phyloP scores from a whole-genome alignment of 805 yeast species.

The Candida methanosorbosa region DNA sequence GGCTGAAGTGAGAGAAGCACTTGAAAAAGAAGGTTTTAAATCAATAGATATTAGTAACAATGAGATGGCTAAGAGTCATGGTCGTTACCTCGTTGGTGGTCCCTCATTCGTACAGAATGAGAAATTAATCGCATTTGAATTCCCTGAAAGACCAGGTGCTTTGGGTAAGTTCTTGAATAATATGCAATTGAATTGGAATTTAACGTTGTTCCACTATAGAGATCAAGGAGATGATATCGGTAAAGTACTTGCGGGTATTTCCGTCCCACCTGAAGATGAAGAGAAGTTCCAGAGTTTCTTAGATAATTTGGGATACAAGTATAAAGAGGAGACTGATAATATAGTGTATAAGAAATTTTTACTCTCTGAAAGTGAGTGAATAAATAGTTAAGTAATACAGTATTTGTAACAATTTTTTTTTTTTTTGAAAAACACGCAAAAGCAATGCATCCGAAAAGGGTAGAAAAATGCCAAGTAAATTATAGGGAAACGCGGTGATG shows the following conservation, averaged over 20 bases:
- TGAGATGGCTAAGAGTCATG: slow-evolving; percentile 93
- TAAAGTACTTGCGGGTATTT: slow-evolving; percentile 83
- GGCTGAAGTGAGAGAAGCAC: slow-evolving; percentile 46
- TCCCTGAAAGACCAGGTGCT: slow-evolving; percentile 98
- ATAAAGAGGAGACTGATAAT: slow-evolving; percentile 76
- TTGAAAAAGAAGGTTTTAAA: slow-evolving; percentile 56
- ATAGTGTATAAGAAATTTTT: slow-evolving; percentile 74
- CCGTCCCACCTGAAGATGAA: slow-evolving; percentile 66
- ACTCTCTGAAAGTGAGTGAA: neutral
- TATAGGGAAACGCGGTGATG: no score
- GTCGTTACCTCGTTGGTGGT: slow-evolving; percentile 95
- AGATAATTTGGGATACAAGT: slow-evolving; percentile 64
- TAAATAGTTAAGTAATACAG: no score
- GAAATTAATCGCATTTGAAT: slow-evolving; percentile 75
- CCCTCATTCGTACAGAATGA: slow-evolving; percentile 67
- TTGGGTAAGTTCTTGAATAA: slow-evolving; percentile 68
- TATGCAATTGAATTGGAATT: slow-evolving; percentile 77
- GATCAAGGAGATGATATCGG: slow-evolving; percentile 96
- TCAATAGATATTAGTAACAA: slow-evolving; percentile 85
- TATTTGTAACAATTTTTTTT: no score
- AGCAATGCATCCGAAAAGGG: no score
- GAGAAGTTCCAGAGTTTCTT: slow-evolving; percentile 61
- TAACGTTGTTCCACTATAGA: slow-evolving; percentile 92
- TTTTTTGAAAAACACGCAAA: no score
- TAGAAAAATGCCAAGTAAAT: no score